Conservation (phyloP, 805 yeast species). For the Candida morakotiae region DNA sequence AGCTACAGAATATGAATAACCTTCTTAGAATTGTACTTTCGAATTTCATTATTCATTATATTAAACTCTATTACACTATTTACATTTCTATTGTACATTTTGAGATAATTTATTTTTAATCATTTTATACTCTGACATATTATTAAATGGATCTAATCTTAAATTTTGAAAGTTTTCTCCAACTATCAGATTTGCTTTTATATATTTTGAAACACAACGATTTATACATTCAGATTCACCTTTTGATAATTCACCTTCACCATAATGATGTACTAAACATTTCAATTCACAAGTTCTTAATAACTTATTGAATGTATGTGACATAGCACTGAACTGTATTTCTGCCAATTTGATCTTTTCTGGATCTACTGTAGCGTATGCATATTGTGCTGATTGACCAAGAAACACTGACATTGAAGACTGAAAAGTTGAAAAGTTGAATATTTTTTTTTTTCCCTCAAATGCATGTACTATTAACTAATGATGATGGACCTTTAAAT, state of each 20-base stretch:
- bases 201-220: conserved; percentile 81
- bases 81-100: too few relatives aligned
- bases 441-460: conserved; percentile 4
- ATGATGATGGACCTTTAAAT: conserved; percentile 94
- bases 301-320: conserved; percentile 52
- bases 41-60: background rate
- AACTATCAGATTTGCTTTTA: conserved; percentile 61
- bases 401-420: conserved; percentile 62
- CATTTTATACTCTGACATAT: conserved; percentile 41
- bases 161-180: conserved; percentile 47
- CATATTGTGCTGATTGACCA: conserved; percentile 40
- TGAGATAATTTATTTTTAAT: conserved; percentile 6
- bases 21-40: too few relatives aligned
- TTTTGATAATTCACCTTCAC: conserved; percentile 78
- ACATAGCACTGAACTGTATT: conserved; percentile 65
- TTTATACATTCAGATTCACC: conserved; percentile 84
- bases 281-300: conserved; percentile 62
- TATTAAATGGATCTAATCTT: conserved; percentile 42
- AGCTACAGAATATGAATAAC: too few relatives aligned
- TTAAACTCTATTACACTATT: background rate
- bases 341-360: conserved; percentile 61
- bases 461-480: conserved; percentile 64
- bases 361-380: conserved; percentile 49
- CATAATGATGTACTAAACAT: conserved; percentile 82
- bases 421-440: background rate